phyloP scores from a whole-genome alignment of 306 rosid genomes.

The Phaseolus lunatus region DNA sequence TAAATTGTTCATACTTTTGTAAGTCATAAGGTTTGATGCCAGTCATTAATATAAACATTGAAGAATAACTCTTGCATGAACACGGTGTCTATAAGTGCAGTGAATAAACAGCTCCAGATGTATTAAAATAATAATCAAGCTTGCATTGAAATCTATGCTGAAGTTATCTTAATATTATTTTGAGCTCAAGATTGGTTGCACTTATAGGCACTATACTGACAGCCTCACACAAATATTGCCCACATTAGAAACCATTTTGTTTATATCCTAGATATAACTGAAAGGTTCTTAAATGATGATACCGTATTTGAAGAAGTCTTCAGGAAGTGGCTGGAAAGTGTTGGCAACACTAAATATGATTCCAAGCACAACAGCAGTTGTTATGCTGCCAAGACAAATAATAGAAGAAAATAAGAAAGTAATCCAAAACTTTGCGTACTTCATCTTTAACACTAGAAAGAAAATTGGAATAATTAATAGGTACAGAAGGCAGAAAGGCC shows the following conservation, averaged over 20 bases:
- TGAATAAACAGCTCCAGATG: background rate
- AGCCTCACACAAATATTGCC: background rate
- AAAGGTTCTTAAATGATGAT: constrained; percentile 40
- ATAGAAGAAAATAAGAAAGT: constrained; percentile 21
- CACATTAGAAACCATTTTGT: constrained; percentile 6
- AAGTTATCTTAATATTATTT: background rate
- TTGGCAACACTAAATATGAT: constrained; percentile 69
- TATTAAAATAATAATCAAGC: background rate
- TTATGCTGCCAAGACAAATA: constrained; percentile 65
- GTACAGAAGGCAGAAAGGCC: constrained; percentile 1
- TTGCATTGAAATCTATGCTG: background rate
- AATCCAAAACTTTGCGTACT: constrained; percentile 16
- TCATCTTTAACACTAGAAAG: constrained; percentile 2
- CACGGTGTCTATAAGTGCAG: background rate
- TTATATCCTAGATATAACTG: background rate
- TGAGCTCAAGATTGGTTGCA: background rate
- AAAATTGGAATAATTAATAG: constrained; percentile 30
- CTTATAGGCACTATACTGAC: background rate
- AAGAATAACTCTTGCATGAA: background rate
- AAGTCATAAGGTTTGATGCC: constrained; percentile 8
- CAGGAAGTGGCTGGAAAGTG: constrained; percentile 79
- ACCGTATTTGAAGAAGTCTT: constrained; percentile 85
- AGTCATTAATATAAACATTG: constrained; percentile 17
- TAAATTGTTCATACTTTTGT: background rate
- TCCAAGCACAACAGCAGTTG: constrained; percentile 84